phyloP scores from a whole-genome alignment of 345 rosid species.

The Angophora floribunda region DNA sequence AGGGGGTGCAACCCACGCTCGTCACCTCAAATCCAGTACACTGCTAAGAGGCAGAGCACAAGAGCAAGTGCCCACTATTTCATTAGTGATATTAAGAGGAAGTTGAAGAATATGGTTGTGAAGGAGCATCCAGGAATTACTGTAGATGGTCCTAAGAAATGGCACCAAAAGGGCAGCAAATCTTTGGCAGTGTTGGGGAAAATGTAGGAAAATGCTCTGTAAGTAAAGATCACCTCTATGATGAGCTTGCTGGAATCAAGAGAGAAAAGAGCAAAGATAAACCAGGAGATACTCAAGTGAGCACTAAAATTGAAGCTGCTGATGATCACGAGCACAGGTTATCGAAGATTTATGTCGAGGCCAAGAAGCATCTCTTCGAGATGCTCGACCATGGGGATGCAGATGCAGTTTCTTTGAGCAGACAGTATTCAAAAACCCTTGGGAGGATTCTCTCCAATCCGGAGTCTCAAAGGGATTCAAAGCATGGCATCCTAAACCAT shows the following conservation, averaged over 20 bases:
- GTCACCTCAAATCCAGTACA: conserved; percentile 2
- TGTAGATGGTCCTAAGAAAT: conserved; percentile 14
- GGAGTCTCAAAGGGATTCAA: conserved; percentile 54
- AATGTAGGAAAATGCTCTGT: conserved; percentile 28
- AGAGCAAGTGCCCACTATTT: conserved; percentile 6
- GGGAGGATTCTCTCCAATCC: conserved; percentile 77
- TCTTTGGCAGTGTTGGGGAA: conserved; percentile 5
- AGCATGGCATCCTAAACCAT: conserved; percentile 10
- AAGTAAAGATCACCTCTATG: conserved; percentile 64
- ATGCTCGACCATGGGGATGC: conserved; percentile 46
- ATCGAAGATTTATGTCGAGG: conserved; percentile 61
- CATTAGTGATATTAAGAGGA: background rate
- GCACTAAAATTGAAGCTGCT: conserved; percentile 6
- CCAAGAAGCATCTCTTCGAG: conserved; percentile 88
- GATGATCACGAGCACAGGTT: conserved; percentile 27
- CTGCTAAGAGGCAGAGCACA: conserved; percentile 15
- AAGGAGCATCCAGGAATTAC: conserved; percentile 40
- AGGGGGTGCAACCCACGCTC: conserved; percentile 17
- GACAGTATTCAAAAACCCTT: conserved; percentile 39
- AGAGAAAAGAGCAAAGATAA: conserved; percentile 16
- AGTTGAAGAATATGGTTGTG: background rate
- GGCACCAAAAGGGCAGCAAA: background rate
- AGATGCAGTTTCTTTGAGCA: conserved; percentile 25
- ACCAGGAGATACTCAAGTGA: background rate
- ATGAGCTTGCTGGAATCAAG: conserved; percentile 40